These are phyloP conservation scores for Lachnum nothofagi DNA, from an alignment of 2,329 filamentous ascomycete genomes.

Conservation along the genomic window DNA sequence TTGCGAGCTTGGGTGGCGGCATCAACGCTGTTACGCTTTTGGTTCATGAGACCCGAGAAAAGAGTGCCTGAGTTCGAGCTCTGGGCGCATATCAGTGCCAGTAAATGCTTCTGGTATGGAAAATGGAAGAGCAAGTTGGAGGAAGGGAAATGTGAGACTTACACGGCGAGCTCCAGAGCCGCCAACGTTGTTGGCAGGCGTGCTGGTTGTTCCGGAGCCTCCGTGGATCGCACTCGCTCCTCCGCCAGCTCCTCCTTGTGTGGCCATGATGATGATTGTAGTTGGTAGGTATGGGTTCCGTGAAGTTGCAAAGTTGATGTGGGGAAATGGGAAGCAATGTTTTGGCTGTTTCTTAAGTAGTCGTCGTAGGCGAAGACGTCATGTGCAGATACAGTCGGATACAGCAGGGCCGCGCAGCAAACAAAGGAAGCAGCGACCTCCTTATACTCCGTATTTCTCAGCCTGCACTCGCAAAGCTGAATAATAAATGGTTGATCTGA, in stretches of 20 bases:
- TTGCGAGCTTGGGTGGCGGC: slow-evolving; percentile 34
- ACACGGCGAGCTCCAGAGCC: slow-evolving; percentile 19
- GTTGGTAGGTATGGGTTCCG: slow-evolving; percentile 3
- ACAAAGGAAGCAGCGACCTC: no score
- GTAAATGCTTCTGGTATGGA: neutral
- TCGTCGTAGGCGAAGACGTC: no score
- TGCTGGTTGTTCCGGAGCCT: slow-evolving; percentile 17
- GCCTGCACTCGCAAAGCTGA: no score
- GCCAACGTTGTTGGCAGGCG: slow-evolving; percentile 26
- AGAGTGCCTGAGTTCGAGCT: slow-evolving; percentile 19
- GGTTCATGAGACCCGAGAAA: slow-evolving; percentile 37
- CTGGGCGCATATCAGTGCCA: neutral
- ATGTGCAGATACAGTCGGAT: no score
- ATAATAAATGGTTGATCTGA: no score
- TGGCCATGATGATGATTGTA: no score
- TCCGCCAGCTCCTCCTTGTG: no score
- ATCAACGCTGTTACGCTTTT: slow-evolving; percentile 40
- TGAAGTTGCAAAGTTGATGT: neutral
- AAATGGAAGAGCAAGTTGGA: neutral
- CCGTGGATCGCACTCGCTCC: slow-evolving; percentile 19
- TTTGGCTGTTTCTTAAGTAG: no score
- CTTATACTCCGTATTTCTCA: no score
- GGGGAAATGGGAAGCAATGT: no score
- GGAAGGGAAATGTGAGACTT: slow-evolving; percentile 2
- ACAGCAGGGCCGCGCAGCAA: no score